phyloP scores from a whole-genome alignment of 2,329 filamentous ascomycete genomes.

The Diaporthe sp. region DNA sequence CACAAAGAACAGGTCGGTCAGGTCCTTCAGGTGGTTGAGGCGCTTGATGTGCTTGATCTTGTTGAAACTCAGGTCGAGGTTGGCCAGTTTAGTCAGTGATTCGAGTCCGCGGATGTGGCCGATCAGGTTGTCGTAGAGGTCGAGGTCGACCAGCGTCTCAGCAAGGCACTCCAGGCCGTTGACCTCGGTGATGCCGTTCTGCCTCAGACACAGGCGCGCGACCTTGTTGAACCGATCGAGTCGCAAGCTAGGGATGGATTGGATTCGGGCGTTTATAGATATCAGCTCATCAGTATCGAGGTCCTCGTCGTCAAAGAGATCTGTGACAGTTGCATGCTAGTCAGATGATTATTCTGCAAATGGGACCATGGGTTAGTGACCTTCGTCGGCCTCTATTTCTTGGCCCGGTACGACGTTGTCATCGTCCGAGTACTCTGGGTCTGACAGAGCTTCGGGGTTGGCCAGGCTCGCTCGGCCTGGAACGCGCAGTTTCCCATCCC shows the following conservation, averaged over 20 bases:
- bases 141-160: slow-evolving; percentile 80
- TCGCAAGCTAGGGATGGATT: slow-evolving; percentile 80
- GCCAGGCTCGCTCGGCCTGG: slow-evolving; percentile 75
- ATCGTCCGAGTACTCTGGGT: slow-evolving; percentile 85
- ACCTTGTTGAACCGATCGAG: slow-evolving; percentile 86
- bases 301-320: slow-evolving; percentile 70
- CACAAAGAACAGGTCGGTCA: slow-evolving; percentile 90
- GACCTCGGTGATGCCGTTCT: slow-evolving; percentile 88
- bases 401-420: slow-evolving; percentile 77
- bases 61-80: slow-evolving; percentile 95
- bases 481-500: slow-evolving; percentile 86
- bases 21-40: slow-evolving; percentile 78
- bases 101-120: slow-evolving; percentile 88
- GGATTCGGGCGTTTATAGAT: slow-evolving; percentile 86
- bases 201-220: slow-evolving; percentile 85
- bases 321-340: slow-evolving; percentile 47
- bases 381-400: slow-evolving; percentile 84
- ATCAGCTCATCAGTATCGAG: slow-evolving; percentile 81
- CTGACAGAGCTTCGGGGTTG: slow-evolving; percentile 85
- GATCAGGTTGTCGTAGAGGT: slow-evolving; percentile 97
- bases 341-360: no score
- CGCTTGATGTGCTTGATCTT: slow-evolving; percentile 99
- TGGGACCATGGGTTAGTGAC: slow-evolving; percentile 52
- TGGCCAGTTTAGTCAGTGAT: slow-evolving; percentile 77
- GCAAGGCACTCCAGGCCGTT: slow-evolving; percentile 77